A percentile compares a stretch with the other conserved stretches of the same genome.
These are phyloP conservation scores for Cordyceps tenuipes DNA, from an alignment of 2,329 filamentous ascomycete species.

Conservation along the genomic window DNA sequence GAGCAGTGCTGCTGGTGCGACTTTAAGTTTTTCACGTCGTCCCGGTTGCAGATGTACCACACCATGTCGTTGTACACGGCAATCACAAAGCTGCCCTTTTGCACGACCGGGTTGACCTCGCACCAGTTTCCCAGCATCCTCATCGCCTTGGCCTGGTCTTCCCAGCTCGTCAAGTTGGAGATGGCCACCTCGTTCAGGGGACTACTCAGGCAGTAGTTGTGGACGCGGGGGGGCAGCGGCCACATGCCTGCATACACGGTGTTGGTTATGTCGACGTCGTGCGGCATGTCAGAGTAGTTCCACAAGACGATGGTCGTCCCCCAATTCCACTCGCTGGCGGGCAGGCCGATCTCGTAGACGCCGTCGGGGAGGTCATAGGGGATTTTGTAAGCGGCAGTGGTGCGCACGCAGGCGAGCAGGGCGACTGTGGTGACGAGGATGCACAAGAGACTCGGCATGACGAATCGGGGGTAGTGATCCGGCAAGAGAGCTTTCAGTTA, in stretches of 20 bases:
- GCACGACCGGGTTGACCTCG: background rate
- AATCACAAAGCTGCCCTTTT: background rate
- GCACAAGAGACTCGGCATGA: background rate
- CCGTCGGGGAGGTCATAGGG: background rate
- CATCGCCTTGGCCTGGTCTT: background rate
- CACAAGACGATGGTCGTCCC: background rate
- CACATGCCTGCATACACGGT: background rate
- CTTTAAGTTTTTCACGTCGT: background rate
- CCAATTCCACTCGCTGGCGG: background rate
- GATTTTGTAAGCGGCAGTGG: background rate
- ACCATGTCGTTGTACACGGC: slow-evolving; percentile 3
- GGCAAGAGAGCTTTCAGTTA: too few species aligned
- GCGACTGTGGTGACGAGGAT: background rate
- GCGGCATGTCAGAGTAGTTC: background rate
- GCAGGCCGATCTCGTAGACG: slow-evolving; percentile 3
- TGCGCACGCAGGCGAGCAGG: background rate
- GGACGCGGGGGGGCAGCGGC: background rate
- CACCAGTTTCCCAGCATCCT: slow-evolving; percentile 9
- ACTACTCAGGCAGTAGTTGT: background rate
- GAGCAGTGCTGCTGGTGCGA: background rate
- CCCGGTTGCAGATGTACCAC: slow-evolving; percentile 4
- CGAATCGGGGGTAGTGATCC: background rate
- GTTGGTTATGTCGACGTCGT: slow-evolving; percentile 5
- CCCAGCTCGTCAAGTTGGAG: background rate
- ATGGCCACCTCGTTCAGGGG: background rate